Percentiles rank a stretch among this genome's conserved stretches.
These are phyloP conservation scores for Cyclotella kingstonii DNA, from an alignment of 108 stramenopile species.

Conservation along the genomic window DNA sequence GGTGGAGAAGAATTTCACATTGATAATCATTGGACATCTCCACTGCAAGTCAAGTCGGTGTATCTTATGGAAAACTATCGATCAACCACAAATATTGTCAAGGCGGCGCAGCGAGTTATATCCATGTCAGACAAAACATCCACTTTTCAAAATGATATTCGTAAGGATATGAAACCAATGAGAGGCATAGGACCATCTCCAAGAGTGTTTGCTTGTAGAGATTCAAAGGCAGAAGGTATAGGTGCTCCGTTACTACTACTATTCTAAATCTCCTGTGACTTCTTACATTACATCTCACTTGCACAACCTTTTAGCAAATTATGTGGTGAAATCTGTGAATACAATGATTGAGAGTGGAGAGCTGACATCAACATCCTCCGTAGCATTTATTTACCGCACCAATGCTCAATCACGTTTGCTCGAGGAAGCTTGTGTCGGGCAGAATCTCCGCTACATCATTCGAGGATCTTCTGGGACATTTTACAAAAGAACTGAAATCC, in stretches of 20 bases:
- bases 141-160: slow-evolving; percentile 41
- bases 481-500: slow-evolving; percentile 77
- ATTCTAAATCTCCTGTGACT: too few relatives aligned
- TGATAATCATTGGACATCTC: neutral
- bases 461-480: slow-evolving; percentile 72
- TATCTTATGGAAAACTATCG: slow-evolving; percentile 83
- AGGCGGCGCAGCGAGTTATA: slow-evolving; percentile 78
- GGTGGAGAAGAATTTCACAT: neutral
- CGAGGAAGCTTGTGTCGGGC: slow-evolving; percentile 84
- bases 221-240: slow-evolving; percentile 67
- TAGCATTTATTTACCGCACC: slow-evolving; percentile 87
- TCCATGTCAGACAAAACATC: slow-evolving; percentile 25
- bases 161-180: slow-evolving; percentile 75
- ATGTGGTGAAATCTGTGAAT: slow-evolving; percentile 63
- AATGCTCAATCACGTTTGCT: slow-evolving; percentile 88
- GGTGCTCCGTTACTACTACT: too few relatives aligned
- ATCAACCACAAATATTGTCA: slow-evolving; percentile 80
- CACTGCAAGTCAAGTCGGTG: slow-evolving; percentile 52
- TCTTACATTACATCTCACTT: too few relatives aligned
- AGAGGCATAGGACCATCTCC: slow-evolving; percentile 70
- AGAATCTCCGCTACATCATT: slow-evolving; percentile 72
- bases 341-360: slow-evolving; percentile 54
- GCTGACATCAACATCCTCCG: slow-evolving; percentile 39
- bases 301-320: slow-evolving; percentile 56
- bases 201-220: slow-evolving; percentile 64